Evolutionary conservation across 1,139 yeast genomes (phyloP).

Genomic region (Geotrichum europaeum): DNA sequence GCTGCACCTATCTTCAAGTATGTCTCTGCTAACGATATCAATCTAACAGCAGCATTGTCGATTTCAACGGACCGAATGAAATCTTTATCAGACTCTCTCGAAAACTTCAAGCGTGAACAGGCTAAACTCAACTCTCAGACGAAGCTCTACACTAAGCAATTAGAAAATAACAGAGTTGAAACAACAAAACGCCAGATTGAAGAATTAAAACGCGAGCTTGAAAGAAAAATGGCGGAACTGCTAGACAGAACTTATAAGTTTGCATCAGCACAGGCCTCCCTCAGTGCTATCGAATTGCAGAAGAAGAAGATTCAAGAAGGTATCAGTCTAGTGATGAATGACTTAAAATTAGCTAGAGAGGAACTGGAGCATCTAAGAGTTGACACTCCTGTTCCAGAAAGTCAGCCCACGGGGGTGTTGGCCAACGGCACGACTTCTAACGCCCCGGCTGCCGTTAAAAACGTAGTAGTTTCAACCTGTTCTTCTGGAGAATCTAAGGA

Average conservation of each 20-base stretch:
- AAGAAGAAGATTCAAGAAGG: not conserved
- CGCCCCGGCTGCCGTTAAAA: not conserved
- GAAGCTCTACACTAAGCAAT: not conserved
- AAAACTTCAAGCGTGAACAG: not conserved
- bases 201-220: slow-evolving; percentile 14
- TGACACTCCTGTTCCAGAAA: not conserved
- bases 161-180: slow-evolving; percentile 9
- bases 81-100: not conserved
- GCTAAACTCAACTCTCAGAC: slow-evolving; percentile 8
- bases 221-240: slow-evolving; percentile 20
- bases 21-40: not conserved
- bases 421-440: not conserved
- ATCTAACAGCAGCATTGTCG: not conserved
- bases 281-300: not conserved
- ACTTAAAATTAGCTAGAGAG: not conserved
- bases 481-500: not conserved
- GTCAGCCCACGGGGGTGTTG: not conserved
- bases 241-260: slow-evolving; percentile 6
- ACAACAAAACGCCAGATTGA: slow-evolving; percentile 11
- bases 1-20: not conserved
- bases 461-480: not conserved
- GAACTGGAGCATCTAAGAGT: not conserved
- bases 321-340: not conserved
- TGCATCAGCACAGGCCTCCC: slow-evolving; percentile 7
- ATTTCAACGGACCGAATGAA: slow-evolving; percentile 9